A percentile compares a stretch with the other conserved stretches of the same genome.
phyloP scores from a whole-genome alignment of 2,329 filamentous ascomycete species.

The Arthroderma uncinatum region DNA sequence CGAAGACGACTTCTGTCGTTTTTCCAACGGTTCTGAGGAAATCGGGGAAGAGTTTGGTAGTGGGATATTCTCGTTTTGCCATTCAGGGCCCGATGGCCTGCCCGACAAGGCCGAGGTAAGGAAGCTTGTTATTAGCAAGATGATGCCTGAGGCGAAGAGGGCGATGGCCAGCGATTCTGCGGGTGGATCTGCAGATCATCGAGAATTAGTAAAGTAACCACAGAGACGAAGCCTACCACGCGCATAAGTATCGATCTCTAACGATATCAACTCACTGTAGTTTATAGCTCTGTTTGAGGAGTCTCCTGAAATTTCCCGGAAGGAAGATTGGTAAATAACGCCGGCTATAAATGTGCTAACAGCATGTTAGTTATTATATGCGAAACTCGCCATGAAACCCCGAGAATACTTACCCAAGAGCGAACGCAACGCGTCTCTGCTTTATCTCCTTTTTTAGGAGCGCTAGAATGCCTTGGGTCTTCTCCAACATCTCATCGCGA shows the following conservation, averaged over 20 bases:
- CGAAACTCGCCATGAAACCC: too few relatives aligned
- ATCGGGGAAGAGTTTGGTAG: neutral
- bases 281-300: neutral
- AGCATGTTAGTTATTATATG: too few relatives aligned
- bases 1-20: conserved; percentile 10
- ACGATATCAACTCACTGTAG: neutral
- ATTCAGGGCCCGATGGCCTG: neutral
- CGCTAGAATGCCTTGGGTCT: neutral
- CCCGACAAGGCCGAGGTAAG: conserved; percentile 21
- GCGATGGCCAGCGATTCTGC: conserved; percentile 34
- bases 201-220: neutral
- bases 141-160: conserved; percentile 32
- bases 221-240: neutral
- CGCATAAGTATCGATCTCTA: neutral
- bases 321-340: too few relatives aligned
- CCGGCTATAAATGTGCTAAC: neutral
- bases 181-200: conserved; percentile 33
- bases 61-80: neutral
- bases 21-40: conserved; percentile 6
- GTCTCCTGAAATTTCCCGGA: too few relatives aligned
- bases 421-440: neutral
- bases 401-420: neutral
- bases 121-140: conserved; percentile 29
- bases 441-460: neutral
- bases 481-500: neutral